Evolutionary conservation across 2,329 filamentous ascomycete species (phyloP), one percentile per base, ranked within the genome.

Genomic region (Pyrenochaeta sp.): DNA sequence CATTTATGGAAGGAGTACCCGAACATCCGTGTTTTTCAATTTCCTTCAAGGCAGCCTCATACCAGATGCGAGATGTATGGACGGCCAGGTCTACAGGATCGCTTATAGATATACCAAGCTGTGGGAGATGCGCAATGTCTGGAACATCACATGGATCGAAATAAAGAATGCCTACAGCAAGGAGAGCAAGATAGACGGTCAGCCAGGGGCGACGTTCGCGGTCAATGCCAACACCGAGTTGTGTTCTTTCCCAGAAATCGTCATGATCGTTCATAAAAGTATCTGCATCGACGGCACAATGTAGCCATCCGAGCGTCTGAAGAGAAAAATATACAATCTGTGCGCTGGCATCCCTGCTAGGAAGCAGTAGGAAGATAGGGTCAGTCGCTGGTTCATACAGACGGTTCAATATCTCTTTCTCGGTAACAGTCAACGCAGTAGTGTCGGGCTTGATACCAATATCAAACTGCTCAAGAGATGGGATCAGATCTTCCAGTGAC

Each of bases 401-500:
- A 4, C 51, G 32, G 31, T 58, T 44, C 4, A 41, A 30, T n/a
- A 54, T 50, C 4, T 51, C 55, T 32, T 48, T 55, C 30, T 54
- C 55, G 14, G 35, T 40, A 15, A 30, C 36, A 14, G 39, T 27
- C 6, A 29, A 42, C 4, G 45, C 21, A 29, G 39, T 27, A 11
- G 30, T 35, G 14, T 32, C 41, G 7, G 37, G 41, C 30, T 44
- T 53, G 21, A 58, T 49, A 6, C 55, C 39, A 20, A 58, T 36
- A n/a, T 58, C 55, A 31, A 58, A 58, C 23, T 58, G 55, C 36
- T 58, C 55, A 31, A 58, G 55, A 2, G 55, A 51, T 7, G 55
- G 55, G 20, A 58, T 47, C 7, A 58, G 23, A 32, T 58, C 47
- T n/a, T 55, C 47, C n/a, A 58, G 51, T 14, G 47, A 42, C 7